These are phyloP conservation scores for Fusarium ramigenum DNA, from an alignment of 2,329 filamentous ascomycete species.

Conservation along the genomic window DNA sequence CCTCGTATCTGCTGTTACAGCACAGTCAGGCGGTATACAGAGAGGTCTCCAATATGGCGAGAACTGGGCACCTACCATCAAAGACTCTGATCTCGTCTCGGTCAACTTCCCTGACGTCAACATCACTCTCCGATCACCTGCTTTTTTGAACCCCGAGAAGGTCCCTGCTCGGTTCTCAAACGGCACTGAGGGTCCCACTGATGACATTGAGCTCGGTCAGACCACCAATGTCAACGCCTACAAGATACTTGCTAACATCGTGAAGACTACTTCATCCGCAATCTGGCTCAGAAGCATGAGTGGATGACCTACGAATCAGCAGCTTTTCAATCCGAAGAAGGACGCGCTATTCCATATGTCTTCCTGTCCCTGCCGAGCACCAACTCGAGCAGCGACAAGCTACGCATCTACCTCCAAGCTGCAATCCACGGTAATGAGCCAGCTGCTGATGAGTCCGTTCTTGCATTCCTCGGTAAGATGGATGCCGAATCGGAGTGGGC, in stretches of 20 bases:
- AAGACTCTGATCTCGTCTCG: slow-evolving; percentile 1
- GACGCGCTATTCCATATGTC: slow-evolving; percentile 6
- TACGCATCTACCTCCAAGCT: neutral
- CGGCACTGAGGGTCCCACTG: slow-evolving; percentile 1
- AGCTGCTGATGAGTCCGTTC: slow-evolving; percentile 1
- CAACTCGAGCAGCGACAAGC: neutral
- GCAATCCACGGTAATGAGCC: slow-evolving; percentile 23
- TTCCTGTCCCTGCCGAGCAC: neutral
- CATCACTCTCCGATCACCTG: slow-evolving; percentile 12
- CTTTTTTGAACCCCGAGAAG: neutral
- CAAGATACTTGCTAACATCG: fast-evolving
- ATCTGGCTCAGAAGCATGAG: neutral
- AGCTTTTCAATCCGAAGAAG: slow-evolving; percentile 7
- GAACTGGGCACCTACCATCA: slow-evolving; percentile 4
- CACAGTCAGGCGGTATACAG: slow-evolving; percentile 1
- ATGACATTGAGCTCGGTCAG: slow-evolving; percentile 1
- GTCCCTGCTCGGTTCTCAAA: neutral
- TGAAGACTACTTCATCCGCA: slow-evolving; percentile 8
- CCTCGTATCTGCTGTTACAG: neutral
- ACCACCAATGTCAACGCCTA: fast-evolving
- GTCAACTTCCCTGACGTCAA: slow-evolving; percentile 14
- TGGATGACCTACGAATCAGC: slow-evolving; percentile 7
- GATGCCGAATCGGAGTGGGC: slow-evolving; percentile 15
- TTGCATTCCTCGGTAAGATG: slow-evolving; percentile 10
- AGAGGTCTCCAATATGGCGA: slow-evolving; percentile 18